phyloP scores from a whole-genome alignment of 2,329 filamentous ascomycete genomes.

The Beauveria sp. region DNA sequence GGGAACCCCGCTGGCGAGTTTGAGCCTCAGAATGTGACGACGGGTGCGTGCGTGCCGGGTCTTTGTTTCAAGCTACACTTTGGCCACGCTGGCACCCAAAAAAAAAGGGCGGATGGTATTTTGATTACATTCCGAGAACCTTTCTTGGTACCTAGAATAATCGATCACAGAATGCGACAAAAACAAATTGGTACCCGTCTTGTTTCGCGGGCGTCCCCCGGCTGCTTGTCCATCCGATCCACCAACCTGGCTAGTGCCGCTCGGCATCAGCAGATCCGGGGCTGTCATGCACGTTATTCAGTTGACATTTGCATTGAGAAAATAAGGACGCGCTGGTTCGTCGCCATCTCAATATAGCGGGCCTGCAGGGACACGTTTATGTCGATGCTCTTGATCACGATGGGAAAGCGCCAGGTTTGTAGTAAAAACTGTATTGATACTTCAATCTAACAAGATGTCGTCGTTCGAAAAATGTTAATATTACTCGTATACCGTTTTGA shows the following conservation, averaged over 20 bases:
- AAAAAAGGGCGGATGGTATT: too few relatives aligned
- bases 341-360: too few relatives aligned
- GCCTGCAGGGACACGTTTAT: too few relatives aligned
- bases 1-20: neutral
- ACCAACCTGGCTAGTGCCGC: neutral
- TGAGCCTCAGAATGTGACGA: neutral
- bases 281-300: neutral
- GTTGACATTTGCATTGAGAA: neutral
- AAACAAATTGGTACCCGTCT: neutral
- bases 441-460: too few relatives aligned
- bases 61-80: neutral
- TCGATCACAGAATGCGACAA: neutral
- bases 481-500: too few relatives aligned
- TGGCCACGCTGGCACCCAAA: neutral
- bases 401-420: neutral
- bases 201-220: neutral
- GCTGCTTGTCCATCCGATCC: neutral
- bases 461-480: too few relatives aligned
- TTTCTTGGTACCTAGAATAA: too few relatives aligned
- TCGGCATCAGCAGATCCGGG: conserved; percentile 1
- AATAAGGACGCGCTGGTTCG: neutral
- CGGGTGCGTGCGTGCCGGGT: neutral
- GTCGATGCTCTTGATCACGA: too few relatives aligned
- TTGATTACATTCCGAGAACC: neutral
- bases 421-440: neutral